Percentiles rank a stretch among this genome's conserved stretches.
phyloP scores from a whole-genome alignment of 441 rosid species.

The Breynia disticha region DNA sequence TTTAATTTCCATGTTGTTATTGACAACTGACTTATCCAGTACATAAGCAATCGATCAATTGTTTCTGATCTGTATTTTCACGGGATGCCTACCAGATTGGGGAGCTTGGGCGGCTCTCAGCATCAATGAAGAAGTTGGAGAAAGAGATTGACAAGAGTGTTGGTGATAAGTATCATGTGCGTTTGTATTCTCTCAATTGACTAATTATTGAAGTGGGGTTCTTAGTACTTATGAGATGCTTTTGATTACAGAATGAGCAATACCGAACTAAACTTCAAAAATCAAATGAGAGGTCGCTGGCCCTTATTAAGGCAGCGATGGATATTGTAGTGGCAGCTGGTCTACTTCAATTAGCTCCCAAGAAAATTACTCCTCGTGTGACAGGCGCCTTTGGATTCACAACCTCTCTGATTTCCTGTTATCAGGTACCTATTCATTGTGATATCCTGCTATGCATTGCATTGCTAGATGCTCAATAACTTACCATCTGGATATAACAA shows the following conservation, averaged over 20 bases:
- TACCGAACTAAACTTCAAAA: conserved; percentile 63
- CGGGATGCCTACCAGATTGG: conserved; percentile 40
- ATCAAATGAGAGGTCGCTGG: conserved; percentile 79
- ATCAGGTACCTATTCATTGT: conserved; percentile 51
- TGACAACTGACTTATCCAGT: too few relatives aligned
- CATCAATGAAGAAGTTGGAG: conserved; percentile 68
- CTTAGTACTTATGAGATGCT: neutral
- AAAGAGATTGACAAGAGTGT: conserved; percentile 57
- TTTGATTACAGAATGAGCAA: conserved; percentile 48
- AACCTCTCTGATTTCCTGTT: conserved; percentile 86
- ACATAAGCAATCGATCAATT: too few relatives aligned
- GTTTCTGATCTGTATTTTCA: neutral
- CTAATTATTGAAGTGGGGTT: neutral
- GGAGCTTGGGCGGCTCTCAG: conserved; percentile 82
- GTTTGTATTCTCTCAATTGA: neutral
- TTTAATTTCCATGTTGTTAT: too few relatives aligned
- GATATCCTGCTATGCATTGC: neutral
- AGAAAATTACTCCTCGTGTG: conserved; percentile 81
- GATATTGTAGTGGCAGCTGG: conserved; percentile 85
- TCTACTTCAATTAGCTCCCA: conserved; percentile 83
- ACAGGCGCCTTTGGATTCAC: conserved; percentile 84
- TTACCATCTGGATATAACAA: neutral
- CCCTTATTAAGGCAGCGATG: conserved; percentile 69
- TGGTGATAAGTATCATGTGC: conserved; percentile 49
- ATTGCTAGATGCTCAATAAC: neutral